Evolutionary conservation across 371 early-diverging fungal species (phyloP), one percentile per base, ranked within the genome.

Genomic region (Mucor piriformis): DNA sequence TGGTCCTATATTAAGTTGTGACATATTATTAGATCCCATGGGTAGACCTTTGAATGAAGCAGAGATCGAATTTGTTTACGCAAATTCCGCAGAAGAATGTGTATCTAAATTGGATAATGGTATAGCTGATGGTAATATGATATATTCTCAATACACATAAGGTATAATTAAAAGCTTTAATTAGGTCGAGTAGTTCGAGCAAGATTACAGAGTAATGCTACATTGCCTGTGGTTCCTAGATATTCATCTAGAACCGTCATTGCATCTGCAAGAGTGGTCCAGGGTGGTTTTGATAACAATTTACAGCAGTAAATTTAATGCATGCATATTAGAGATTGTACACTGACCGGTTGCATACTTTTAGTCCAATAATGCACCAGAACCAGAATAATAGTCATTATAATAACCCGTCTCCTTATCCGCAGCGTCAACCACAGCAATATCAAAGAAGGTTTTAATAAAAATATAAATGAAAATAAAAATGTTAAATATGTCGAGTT

Each of bases 21-120:
- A 77, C 34, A 64, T 81, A 27, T 50, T 73, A 38, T 27, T 61
- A 1, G 81, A 81, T 61, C 66, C 69, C 4, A 50, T 67, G 23
- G 76, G 76, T 13, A 69, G 76, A 33, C 74, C 77, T 1, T 67
- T 67, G 29, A 71, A 76, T 50, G 76, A 77, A 47, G 81, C 81
- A 12, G 77, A 81, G 43, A 66, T 81, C 13, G 74, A 81, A 25
- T 81, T 77, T 53, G 27, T 69, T 5, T 66, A 44, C 24, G 64
- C 70, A 34, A 54, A 69, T 24, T 55, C 76, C 15, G 81, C 81
- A 6, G 34, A 72, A 54, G 67, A 73, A n/a, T 77, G 77, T 47
- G 69, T 73, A 40, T 23, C 64, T 6, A 68, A 75, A 35, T 44
- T 77, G 21, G 81, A 81, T 47, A 74, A 70, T n/a, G 69, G 72